Conservation (phyloP, 1,284 basidiomycete genomes). For the Mycena sp. region DNA sequence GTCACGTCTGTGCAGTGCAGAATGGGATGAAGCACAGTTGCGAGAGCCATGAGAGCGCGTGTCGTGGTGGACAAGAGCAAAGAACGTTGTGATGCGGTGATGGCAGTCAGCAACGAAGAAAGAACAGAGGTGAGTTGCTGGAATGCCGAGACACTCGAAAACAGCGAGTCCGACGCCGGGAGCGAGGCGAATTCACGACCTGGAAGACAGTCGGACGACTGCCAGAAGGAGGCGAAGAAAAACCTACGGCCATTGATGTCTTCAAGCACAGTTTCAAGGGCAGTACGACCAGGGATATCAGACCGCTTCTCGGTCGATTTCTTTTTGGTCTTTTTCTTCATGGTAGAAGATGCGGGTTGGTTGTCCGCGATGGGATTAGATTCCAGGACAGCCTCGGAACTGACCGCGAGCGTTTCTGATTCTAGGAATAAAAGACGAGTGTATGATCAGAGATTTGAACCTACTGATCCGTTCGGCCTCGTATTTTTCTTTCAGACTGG, state of each 20-base stretch:
- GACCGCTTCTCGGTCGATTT: conserved; percentile 23
- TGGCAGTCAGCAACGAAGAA: conserved; percentile 9
- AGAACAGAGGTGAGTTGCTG: conserved; percentile 38
- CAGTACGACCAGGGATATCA: conserved; percentile 2
- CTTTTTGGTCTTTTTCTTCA: conserved; percentile 36
- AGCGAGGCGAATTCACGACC: conserved; percentile 11
- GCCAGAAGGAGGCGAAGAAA: background rate
- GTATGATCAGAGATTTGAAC: conserved; percentile 29
- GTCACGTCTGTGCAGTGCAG: conserved; percentile 2
- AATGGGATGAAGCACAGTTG: conserved; percentile 27
- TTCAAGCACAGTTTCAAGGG: conserved; percentile 31
- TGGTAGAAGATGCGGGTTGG: conserved; percentile 27
- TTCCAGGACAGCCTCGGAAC: too few species aligned
- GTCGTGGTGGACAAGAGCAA: conserved; percentile 41
- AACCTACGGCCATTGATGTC: conserved; percentile 9
- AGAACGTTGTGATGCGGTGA: conserved; percentile 33
- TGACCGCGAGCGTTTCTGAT: too few species aligned
- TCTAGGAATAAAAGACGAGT: background rate
- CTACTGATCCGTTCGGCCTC: conserved; percentile 54
- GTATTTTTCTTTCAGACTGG: conserved; percentile 48
- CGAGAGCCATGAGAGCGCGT: conserved; percentile 41
- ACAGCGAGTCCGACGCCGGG: conserved; percentile 31
- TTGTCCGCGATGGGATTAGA: background rate
- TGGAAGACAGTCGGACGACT: background rate
- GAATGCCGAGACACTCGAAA: conserved; percentile 42